Percentiles rank a stretch among this genome's conserved stretches.
phyloP scores from a whole-genome alignment of 495 filamentous ascomycete species.

The Bombardia bombarda region DNA sequence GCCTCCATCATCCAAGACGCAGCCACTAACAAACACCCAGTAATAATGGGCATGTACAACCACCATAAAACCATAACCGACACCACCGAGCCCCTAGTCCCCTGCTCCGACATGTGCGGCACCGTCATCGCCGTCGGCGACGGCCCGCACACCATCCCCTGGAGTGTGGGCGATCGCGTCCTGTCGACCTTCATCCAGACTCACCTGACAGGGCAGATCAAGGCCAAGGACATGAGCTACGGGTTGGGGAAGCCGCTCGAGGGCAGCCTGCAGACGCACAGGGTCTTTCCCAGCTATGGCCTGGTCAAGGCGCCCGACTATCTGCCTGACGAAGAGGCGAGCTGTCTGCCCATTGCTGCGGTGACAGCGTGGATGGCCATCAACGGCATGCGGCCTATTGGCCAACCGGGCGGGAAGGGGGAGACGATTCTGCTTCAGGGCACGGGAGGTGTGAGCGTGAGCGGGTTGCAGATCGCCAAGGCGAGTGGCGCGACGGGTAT shows the following conservation, averaged over 20 bases:
- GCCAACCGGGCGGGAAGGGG: constrained; percentile 15
- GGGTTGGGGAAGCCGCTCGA: constrained; percentile 29
- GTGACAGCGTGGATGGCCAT: constrained; percentile 42
- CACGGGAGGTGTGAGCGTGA: constrained; percentile 18
- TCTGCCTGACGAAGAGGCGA: constrained; percentile 32
- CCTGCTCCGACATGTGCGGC: constrained; percentile 39
- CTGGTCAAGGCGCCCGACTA: constrained; percentile 33
- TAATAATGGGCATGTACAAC: constrained; percentile 48
- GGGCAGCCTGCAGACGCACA: constrained; percentile 35
- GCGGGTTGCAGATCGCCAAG: constrained; percentile 11
- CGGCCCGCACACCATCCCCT: constrained; percentile 6
- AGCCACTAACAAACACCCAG: constrained; percentile 8
- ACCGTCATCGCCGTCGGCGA: constrained; percentile 22
- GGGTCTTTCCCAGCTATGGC: constrained; percentile 28
- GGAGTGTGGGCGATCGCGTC: constrained; percentile 33
- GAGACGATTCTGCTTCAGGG: constrained; percentile 35
- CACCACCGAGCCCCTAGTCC: constrained; percentile 19
- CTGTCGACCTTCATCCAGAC: constrained; percentile 33
- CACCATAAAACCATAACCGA: constrained; percentile 39
- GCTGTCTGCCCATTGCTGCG: constrained; percentile 34
- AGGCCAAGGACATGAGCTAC: constrained; percentile 20
- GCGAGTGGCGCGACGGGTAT: constrained; percentile 15
- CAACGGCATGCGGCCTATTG: constrained; percentile 36
- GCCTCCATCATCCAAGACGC: background rate
- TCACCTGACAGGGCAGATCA: constrained; percentile 33